Percentiles rank a stretch among this genome's conserved stretches.
Evolutionary conservation across 192 early-diverging fungal genomes (phyloP).

Genomic region (Gamsiella multidivaricata): DNA sequence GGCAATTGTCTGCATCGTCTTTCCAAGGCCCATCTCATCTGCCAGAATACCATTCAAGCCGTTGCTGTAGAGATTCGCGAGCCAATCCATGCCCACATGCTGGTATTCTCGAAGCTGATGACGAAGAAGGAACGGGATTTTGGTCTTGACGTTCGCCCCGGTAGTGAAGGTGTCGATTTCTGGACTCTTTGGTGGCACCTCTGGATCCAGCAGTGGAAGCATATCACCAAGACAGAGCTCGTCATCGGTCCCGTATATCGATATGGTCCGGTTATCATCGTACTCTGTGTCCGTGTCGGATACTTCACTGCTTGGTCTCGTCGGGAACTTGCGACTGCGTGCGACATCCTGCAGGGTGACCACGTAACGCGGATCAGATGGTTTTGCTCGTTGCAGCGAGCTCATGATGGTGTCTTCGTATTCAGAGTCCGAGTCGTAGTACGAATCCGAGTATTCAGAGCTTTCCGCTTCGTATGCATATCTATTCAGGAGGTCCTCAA

Average conservation of each 20-base stretch:
- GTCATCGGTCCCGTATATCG: slow-evolving; percentile 53
- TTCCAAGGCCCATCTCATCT: slow-evolving; percentile 75
- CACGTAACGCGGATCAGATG: slow-evolving; percentile 40
- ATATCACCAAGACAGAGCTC: slow-evolving; percentile 42
- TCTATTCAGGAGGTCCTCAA: slow-evolving; percentile 55
- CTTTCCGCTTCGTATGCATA: slow-evolving; percentile 49
- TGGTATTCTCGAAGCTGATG: slow-evolving; percentile 89
- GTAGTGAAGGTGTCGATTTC: slow-evolving; percentile 48
- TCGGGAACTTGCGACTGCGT: slow-evolving; percentile 40
- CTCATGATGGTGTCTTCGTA: slow-evolving; percentile 43
- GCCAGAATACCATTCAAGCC: slow-evolving; percentile 81
- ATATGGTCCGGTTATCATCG: slow-evolving; percentile 45
- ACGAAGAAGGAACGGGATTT: slow-evolving; percentile 69
- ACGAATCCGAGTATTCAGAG: slow-evolving; percentile 48
- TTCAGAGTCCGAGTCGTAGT: slow-evolving; percentile 46
- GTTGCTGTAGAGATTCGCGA: slow-evolving; percentile 86
- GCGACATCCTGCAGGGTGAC: slow-evolving; percentile 48
- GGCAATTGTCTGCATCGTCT: slow-evolving; percentile 77
- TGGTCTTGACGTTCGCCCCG: slow-evolving; percentile 60
- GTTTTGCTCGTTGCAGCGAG: slow-evolving; percentile 23
- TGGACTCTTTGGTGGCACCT: slow-evolving; percentile 3
- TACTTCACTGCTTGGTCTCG: slow-evolving; percentile 42
- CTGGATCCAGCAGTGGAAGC: slow-evolving; percentile 36
- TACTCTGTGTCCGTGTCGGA: slow-evolving; percentile 49
- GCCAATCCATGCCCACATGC: slow-evolving; percentile 90